These are phyloP conservation scores for Dillenia turbinata DNA, from an alignment of 164 flowering plant species.

Conservation along the genomic window DNA sequence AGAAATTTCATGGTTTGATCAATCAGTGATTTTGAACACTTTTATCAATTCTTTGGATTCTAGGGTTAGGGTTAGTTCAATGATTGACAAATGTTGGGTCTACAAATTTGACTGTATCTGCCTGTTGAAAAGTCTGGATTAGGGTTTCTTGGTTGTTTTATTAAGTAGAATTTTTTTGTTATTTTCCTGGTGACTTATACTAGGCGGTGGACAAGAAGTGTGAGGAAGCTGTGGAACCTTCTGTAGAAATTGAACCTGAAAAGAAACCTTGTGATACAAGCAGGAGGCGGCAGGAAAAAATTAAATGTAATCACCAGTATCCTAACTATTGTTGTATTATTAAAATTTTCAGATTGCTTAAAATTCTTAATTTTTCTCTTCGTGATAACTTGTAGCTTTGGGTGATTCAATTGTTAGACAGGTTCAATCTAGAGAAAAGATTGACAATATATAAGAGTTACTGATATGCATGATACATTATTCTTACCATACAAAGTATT, in stretches of 20 bases:
- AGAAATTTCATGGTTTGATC: no score
- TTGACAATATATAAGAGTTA: constrained; percentile 57
- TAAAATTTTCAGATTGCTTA: not conserved
- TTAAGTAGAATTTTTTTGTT: no score
- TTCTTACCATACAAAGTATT: not conserved
- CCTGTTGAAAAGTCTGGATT: not conserved
- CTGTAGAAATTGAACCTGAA: constrained; percentile 10
- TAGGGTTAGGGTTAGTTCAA: no score
- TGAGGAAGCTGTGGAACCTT: constrained; percentile 17
- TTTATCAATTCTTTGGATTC: no score
- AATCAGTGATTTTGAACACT: no score
- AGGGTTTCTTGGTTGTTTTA: not conserved
- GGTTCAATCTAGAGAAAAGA: constrained; percentile 27
- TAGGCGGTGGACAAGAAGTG: constrained; percentile 18
- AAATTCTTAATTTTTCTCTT: not conserved
- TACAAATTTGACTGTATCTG: no score
- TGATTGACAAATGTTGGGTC: no score
- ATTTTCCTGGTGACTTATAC: not conserved
- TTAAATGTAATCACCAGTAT: constrained; percentile 36
- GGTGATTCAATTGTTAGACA: constrained; percentile 19
- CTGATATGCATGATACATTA: not conserved
- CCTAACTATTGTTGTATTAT: no score
- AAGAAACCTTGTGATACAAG: constrained; percentile 16
- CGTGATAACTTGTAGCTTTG: constrained; percentile 41
- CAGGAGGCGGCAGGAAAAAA: constrained; percentile 43